Base-by-base conservation (phyloP, 179 eudicot species). In the Pouteria campechiana region DNA sequence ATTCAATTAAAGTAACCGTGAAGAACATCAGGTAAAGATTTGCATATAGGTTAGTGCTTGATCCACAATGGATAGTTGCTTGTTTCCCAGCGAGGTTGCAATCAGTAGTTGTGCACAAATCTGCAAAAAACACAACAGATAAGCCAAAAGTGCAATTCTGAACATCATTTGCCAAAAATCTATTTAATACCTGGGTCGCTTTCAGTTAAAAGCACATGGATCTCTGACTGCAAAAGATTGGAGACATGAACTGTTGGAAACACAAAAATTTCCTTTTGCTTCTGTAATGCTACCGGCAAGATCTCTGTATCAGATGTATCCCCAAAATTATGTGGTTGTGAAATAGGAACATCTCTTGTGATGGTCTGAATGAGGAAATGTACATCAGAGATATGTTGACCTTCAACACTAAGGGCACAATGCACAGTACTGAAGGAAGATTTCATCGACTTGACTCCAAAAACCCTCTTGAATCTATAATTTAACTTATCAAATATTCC, bases 251-350 rank as follows among this genome's bases (percentile, higher is more conserved):
- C 60, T 46, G 99, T 83, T 48, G 99, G 99, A 69, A 92, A 86
- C 55, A 92, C 56, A 67, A 66, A 78, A 47, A 92, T 57, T 63
- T 92, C 96, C 68, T 80, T 92, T 73, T 87, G 94, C 66, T 79
- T 78, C 60, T 54, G 85, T 48, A 92, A 55, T 17, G 93, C 83
- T 48, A 74, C 60, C 17, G 82, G 64, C 18, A 83, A 71, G 68
- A 51, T 60, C 63, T 48, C 72, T 62, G 65, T 73, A 49, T 53
- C 58, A 33, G 44, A 45, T 23, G 44, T 48, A 54, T 62, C 40
- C 24, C 71, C 74, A 15, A 28, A 31, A 37, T 40, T 73, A 61
- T 70, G 72, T 23, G 89, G 85, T 46, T 69, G 70, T 65, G 67
- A 37, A 34, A 92, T 58, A 48, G 96, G 93, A 47, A 92, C 64